Evolutionary conservation across 2,329 filamentous ascomycete genomes (phyloP).

Genomic region (Periconia sp.): DNA sequence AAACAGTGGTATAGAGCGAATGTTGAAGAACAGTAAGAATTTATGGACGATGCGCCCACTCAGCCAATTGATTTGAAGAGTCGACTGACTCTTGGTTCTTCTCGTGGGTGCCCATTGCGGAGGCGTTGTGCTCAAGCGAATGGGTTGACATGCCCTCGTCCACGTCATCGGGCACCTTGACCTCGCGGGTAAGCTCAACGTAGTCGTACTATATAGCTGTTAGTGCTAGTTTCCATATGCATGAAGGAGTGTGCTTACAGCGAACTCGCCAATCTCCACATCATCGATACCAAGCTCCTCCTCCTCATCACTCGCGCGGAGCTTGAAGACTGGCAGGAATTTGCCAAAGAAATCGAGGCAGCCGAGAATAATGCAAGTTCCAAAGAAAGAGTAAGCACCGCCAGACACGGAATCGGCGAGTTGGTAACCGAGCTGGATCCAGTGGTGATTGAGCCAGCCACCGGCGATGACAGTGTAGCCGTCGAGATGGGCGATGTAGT

Average conservation of each 20-base stretch:
- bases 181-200: conserved; percentile 79
- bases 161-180: conserved; percentile 54
- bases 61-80: conserved; percentile 41
- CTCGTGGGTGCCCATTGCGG: conserved; percentile 42
- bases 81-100: conserved; percentile 46
- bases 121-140: conserved; percentile 34
- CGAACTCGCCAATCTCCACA: conserved; percentile 89
- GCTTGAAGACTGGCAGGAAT: conserved; percentile 74
- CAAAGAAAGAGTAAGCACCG: conserved; percentile 77
- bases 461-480: conserved; percentile 70
- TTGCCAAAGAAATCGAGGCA: conserved; percentile 71
- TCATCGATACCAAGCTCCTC: conserved; percentile 88
- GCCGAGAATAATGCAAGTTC: conserved; percentile 75
- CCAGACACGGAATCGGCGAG: conserved; percentile 80
- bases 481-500: conserved; percentile 84
- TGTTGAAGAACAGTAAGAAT: conserved; percentile 6
- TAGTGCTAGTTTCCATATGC: conserved; percentile 7
- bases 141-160: conserved; percentile 44
- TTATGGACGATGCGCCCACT: conserved; percentile 43
- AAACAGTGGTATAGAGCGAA: conserved; percentile 26
- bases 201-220: conserved; percentile 74
- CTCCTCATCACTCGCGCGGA: conserved; percentile 77
- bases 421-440: conserved; percentile 83
- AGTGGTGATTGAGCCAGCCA: conserved; percentile 84
- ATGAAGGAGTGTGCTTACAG: conserved; percentile 55